phyloP scores from a whole-genome alignment of 2,329 filamentous ascomycete species.

The Pestalotiopsis sp. region DNA sequence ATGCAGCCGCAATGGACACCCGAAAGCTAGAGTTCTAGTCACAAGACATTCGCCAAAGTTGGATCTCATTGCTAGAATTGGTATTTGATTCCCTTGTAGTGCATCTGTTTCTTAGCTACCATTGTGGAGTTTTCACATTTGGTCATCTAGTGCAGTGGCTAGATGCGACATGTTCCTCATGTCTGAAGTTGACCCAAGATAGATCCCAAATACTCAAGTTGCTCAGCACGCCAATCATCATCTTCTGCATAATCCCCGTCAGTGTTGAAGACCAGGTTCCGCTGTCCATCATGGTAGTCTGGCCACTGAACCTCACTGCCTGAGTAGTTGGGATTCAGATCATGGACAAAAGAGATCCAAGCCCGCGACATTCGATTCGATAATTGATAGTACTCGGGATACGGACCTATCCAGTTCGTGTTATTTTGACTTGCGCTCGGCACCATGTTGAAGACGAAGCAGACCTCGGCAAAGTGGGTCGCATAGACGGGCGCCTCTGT shows the following conservation, averaged over 20 bases:
- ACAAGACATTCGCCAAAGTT: too few relatives aligned
- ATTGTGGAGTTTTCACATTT: too few relatives aligned
- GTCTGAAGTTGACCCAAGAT: neutral
- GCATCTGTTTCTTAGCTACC: too few relatives aligned
- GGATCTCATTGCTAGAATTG: too few relatives aligned
- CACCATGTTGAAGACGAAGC: neutral
- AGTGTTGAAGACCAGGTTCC: neutral
- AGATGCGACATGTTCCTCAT: neutral
- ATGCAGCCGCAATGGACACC: too few relatives aligned
- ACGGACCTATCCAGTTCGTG: slow-evolving; percentile 1
- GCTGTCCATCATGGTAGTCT: neutral
- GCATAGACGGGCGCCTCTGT: neutral
- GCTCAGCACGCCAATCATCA: neutral
- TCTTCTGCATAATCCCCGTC: neutral
- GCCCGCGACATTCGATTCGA: neutral
- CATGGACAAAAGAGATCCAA: slow-evolving; percentile 6
- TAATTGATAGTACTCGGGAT: slow-evolving; percentile 3
- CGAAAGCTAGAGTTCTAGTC: too few relatives aligned
- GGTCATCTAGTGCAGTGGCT: too few relatives aligned
- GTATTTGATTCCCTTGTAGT: too few relatives aligned
- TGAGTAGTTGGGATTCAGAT: neutral
- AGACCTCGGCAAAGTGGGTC: neutral
- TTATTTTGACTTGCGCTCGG: neutral
- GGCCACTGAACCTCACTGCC: neutral
- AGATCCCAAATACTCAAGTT: neutral